phyloP scores from a whole-genome alignment of 106 monocot genomes.

The Amphibolis antarctica region DNA sequence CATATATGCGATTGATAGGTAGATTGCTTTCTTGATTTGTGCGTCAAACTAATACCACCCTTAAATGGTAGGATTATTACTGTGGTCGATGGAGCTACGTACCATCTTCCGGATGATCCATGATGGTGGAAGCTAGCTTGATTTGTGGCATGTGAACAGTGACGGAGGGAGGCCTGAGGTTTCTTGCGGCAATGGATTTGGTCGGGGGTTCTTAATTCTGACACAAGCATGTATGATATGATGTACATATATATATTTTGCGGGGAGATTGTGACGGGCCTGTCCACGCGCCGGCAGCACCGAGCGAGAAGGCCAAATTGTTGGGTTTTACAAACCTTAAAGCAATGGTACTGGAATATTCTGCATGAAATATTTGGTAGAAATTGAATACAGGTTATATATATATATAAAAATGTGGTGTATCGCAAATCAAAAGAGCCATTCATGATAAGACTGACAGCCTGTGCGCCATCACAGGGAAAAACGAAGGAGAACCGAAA shows the following conservation, averaged over 20 bases:
- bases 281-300: neutral
- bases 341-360: neutral
- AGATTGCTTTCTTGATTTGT: too few relatives aligned
- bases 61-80: neutral
- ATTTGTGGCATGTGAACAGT: neutral
- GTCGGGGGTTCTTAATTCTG: neutral
- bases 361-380: neutral
- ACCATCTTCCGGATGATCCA: neutral
- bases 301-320: neutral
- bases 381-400: neutral
- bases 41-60: too few relatives aligned
- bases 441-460: too few relatives aligned
- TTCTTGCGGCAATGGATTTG: slow-evolving; percentile 5
- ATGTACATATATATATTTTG: neutral
- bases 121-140: neutral
- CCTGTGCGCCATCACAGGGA: neutral
- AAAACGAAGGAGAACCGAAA: neutral
- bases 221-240: neutral
- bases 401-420: neutral
- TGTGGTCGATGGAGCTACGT: neutral
- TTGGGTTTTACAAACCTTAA: neutral
- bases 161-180: neutral
- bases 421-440: too few relatives aligned
- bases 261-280: neutral
- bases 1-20: too few relatives aligned